Evolutionary conservation across 2,329 filamentous ascomycete species (phyloP).

Genomic region (Aspergillus chevalieri): DNA sequence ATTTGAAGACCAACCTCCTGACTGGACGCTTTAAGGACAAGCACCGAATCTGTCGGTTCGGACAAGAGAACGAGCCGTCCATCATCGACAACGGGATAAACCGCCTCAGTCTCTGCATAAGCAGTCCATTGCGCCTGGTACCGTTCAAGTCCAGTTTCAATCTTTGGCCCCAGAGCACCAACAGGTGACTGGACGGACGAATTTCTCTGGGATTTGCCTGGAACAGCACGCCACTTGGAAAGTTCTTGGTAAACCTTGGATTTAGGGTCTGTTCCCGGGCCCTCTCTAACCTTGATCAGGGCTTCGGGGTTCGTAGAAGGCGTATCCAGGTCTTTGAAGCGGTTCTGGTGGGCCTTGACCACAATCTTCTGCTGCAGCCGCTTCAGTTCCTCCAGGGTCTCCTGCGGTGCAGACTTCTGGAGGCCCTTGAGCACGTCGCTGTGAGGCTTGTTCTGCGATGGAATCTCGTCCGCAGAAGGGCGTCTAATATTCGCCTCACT

Average conservation of each 20-base stretch:
- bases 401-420: conserved; percentile 4
- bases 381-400: conserved; percentile 15
- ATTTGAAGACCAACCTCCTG: neutral
- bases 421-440: neutral
- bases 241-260: conserved; percentile 16
- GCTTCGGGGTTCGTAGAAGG: conserved; percentile 13
- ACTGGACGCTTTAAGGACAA: conserved; percentile 1
- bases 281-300: conserved; percentile 19
- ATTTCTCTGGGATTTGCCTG: neutral
- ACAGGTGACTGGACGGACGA: neutral
- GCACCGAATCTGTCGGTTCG: conserved; percentile 8
- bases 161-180: neutral
- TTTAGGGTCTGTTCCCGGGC: conserved; percentile 20
- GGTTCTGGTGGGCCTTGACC: conserved; percentile 8
- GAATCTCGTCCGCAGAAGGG: neutral
- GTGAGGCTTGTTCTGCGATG: neutral
- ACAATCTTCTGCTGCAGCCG: conserved; percentile 15
- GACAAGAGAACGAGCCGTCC: conserved; percentile 7
- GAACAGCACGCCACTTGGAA: conserved; percentile 3
- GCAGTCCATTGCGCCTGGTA: conserved; percentile 6
- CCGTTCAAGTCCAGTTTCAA: neutral
- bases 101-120: conserved; percentile 9
- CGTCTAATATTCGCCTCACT: neutral
- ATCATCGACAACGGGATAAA: conserved; percentile 12
- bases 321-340: conserved; percentile 4